Percentiles rank a stretch among this genome's conserved stretches.
These are phyloP conservation scores for Saccharomyces uvarum DNA, from an alignment of 1,139 yeast species.

Conservation along the genomic window DNA sequence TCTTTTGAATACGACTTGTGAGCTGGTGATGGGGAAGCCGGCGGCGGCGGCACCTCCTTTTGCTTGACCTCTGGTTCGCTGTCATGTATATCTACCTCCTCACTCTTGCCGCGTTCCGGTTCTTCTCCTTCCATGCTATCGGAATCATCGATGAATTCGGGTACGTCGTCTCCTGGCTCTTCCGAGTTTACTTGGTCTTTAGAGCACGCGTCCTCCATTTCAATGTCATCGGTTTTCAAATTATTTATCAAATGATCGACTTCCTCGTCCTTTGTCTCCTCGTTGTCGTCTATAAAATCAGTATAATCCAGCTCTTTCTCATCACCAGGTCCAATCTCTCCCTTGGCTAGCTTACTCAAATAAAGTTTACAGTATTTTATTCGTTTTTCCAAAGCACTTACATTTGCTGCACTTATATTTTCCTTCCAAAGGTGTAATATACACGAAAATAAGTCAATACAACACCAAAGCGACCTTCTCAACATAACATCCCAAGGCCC, in stretches of 20 bases:
- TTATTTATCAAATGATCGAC: conserved; percentile 10
- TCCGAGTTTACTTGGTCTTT: background rate
- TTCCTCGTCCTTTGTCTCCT: conserved; percentile 7
- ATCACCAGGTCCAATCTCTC: conserved; percentile 14
- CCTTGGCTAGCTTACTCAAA: conserved; percentile 22
- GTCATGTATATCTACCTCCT: background rate
- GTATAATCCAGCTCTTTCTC: conserved; percentile 7
- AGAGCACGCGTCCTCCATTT: conserved; percentile 2
- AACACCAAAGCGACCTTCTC: conserved; percentile 28
- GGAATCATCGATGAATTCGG: conserved; percentile 1
- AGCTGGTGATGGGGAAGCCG: conserved; percentile 4
- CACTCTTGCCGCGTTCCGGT: background rate
- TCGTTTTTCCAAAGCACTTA: conserved; percentile 17
- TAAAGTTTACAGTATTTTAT: conserved; percentile 27
- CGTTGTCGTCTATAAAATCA: conserved; percentile 8
- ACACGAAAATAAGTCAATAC: conserved; percentile 25
- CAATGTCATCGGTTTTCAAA: conserved; percentile 7
- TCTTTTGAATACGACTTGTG: conserved; percentile 8
- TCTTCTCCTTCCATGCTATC: background rate
- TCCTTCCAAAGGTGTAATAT: conserved; percentile 24
- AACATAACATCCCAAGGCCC: conserved; percentile 20
- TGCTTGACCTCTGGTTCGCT: background rate
- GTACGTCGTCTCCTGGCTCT: background rate
- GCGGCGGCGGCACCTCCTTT: background rate
- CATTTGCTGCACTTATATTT: conserved; percentile 6